Percentiles rank a stretch among this genome's conserved stretches.
Conservation (phyloP, 2,329 filamentous ascomycete genomes). For the Fusarium cyanostomum region DNA sequence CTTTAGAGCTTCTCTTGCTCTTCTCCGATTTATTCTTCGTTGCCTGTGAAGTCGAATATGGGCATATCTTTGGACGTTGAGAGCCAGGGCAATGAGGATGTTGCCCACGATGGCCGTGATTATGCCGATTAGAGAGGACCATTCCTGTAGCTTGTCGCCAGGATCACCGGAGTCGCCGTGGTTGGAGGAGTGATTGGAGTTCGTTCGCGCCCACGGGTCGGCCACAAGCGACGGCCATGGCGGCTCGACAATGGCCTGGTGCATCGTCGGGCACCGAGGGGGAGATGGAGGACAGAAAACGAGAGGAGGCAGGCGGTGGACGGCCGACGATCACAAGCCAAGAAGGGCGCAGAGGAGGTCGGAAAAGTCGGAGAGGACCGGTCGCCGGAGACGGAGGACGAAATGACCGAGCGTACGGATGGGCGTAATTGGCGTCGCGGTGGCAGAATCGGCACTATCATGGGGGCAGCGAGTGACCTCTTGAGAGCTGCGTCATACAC, state of each 20-base stretch:
- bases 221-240: conserved; percentile 35
- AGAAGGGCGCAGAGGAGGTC: conserved; percentile 10
- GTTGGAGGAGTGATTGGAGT: conserved; percentile 26
- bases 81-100: conserved; percentile 89
- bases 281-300: conserved; percentile 19
- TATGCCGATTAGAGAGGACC: conserved; percentile 96
- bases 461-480: conserved; percentile 38
- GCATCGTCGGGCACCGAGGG: conserved; percentile 40
- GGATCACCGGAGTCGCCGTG: conserved; percentile 44
- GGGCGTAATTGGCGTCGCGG: conserved; percentile 23
- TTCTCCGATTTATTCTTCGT: conserved; percentile 65
- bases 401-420: conserved; percentile 27
- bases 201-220: conserved; percentile 25
- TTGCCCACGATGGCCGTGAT: conserved; percentile 93
- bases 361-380: conserved; percentile 14
- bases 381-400: conserved; percentile 15
- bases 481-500: conserved; percentile 24
- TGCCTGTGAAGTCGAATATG: conserved; percentile 85
- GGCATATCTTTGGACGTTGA: conserved; percentile 96
- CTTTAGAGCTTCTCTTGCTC: conserved; percentile 63
- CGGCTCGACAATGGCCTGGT: conserved; percentile 36
- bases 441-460: conserved; percentile 34
- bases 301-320: conserved; percentile 29
- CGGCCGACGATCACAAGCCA: conserved; percentile 4
- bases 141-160: conserved; percentile 68